phyloP scores from a whole-genome alignment of 805 yeast species.

The Suhomyces canberraensis region DNA sequence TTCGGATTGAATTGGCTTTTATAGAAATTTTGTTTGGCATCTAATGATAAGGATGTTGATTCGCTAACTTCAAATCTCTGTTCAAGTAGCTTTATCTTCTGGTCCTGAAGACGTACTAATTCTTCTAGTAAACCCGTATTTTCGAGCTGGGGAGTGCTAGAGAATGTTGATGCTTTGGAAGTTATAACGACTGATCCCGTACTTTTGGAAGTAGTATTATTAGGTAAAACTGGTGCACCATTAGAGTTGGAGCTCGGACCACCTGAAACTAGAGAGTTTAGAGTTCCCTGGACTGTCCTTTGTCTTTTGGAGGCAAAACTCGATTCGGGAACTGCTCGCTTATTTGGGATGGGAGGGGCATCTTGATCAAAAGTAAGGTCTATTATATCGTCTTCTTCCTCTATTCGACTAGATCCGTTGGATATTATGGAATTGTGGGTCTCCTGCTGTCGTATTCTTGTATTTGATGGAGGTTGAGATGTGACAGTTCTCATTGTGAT shows the following conservation, averaged over 20 bases:
- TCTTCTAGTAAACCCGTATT: not conserved
- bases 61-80: conserved; percentile 31
- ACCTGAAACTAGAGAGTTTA: no score
- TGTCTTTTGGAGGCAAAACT: not conserved
- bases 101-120: conserved; percentile 4
- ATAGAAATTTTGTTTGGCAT: conserved; percentile 31
- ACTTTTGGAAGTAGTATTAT: no score
- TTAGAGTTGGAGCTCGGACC: no score
- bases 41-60: conserved; percentile 37
- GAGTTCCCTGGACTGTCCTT: no score
- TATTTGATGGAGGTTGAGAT: not conserved
- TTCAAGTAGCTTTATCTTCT: conserved; percentile 6
- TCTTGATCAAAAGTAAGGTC: conserved; percentile 1
- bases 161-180: no score
- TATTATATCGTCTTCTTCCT: not conserved
- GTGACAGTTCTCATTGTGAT: conserved; percentile 1
- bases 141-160: not conserved
- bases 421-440: not conserved
- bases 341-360: not conserved
- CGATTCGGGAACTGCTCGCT: not conserved
- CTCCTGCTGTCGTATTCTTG: not conserved
- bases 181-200: no score
- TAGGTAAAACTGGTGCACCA: no score
- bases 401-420: not conserved
- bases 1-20: conserved; percentile 23